These are phyloP conservation scores for Hansfordia pulvinata DNA, from an alignment of 2,329 filamentous ascomycete genomes.

Conservation along the genomic window DNA sequence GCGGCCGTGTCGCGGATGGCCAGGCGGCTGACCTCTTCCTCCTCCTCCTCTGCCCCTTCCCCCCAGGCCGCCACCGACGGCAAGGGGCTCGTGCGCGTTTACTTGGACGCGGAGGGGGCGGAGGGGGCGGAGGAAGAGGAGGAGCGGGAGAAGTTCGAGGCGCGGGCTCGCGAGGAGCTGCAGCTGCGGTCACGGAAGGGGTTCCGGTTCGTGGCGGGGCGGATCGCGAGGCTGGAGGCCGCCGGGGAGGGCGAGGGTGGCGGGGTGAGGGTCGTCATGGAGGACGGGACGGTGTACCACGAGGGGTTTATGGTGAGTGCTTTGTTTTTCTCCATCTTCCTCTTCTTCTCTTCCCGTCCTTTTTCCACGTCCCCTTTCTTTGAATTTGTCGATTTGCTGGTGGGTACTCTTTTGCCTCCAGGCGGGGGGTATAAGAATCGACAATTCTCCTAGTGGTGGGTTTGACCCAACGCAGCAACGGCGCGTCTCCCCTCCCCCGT, in stretches of 20 bases:
- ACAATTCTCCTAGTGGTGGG: no score
- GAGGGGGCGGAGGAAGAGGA: slow-evolving; percentile 18
- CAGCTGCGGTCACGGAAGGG: slow-evolving; percentile 15
- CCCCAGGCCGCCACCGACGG: no score
- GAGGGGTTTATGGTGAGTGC: slow-evolving; percentile 25
- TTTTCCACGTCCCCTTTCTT: not conserved
- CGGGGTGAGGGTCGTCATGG: slow-evolving; percentile 11
- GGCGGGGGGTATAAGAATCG: no score
- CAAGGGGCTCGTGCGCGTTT: slow-evolving; percentile 24
- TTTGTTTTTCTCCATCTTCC: no score
- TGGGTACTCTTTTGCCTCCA: no score
- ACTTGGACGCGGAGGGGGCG: slow-evolving; percentile 36
- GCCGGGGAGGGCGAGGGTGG: slow-evolving; percentile 7
- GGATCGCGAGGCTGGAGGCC: slow-evolving; percentile 6
- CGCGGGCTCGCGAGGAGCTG: slow-evolving; percentile 12
- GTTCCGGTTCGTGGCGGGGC: slow-evolving; percentile 22
- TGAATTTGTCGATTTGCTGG: no score
- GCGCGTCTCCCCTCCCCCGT: no score
- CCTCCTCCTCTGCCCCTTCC: no score
- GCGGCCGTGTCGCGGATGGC: slow-evolving; percentile 28
- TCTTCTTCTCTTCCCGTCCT: not conserved
- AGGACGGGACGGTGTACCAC: slow-evolving; percentile 20
- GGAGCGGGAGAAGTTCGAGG: no score
- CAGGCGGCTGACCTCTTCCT: slow-evolving; percentile 26
- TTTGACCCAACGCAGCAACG: no score